Base-by-base conservation (phyloP, 2,329 filamentous ascomycete genomes). In the Diplodia seriata region DNA sequence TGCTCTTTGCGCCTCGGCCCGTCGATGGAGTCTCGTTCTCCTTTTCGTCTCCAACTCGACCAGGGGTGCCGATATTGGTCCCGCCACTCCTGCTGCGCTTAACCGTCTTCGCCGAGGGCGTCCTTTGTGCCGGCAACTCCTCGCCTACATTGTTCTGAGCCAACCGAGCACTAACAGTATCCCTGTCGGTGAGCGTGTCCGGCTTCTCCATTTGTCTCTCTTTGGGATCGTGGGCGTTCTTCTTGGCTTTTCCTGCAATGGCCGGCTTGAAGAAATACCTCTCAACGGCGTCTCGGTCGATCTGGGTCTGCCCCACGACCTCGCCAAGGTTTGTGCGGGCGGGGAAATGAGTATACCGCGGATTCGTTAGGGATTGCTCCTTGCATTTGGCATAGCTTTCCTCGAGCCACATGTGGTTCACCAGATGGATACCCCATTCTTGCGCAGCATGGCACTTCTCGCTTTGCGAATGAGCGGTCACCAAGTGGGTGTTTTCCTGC, bases 331-430 rank as follows among this genome's bases (percentile, higher is more conserved):
- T 98, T 2, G 94, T 98, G 68, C 93, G 87, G 12, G 86, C 85
- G 18, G 95, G 95, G 72, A 98, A 99, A 75, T 93, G 90, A 0
- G 87, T 92, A 76, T 97, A 99, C 70, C 90, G 90, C 9, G 86
- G 83, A 63, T 91, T 87, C 4, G 91, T 90, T 26, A 94, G 81
- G 0, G 87, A 87, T 76, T 92, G 90, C 68, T 90, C 82, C 74
- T 91, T 86, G 82, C 93, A 97, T 76, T 91, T 93, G 1, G 94
- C 93, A 76, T 98, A 99, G 79, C 93, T 96, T 76, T 99, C 95
- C 78, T 99, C 95, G 55, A 99, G 86, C 95, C 95, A 99, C 0
- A 99, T 85, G 76, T 99, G 95, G 77, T 98, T 99, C 73, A 97
- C 84, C 73, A 97, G 90, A 68, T 93, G 83, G 66, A 98, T 90